Conservation (phyloP, 169 alveolate species). For the Plasmodium fragile region DNA sequence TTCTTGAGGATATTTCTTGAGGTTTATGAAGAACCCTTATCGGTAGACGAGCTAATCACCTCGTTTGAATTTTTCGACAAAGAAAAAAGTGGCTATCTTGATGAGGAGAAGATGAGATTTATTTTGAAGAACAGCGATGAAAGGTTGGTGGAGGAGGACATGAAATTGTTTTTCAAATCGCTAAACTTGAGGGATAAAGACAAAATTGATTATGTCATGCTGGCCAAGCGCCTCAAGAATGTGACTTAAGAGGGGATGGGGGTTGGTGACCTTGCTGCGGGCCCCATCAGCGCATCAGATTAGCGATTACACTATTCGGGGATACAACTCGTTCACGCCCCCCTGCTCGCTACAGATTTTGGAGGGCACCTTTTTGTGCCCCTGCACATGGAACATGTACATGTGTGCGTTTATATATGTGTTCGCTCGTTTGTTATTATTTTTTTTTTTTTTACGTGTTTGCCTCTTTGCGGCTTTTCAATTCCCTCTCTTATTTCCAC, state of each 20-base stretch:
- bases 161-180: conserved; percentile 50
- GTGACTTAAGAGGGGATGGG: neutral
- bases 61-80: conserved; percentile 72
- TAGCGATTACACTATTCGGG: neutral
- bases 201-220: conserved; percentile 57
- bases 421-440: neutral
- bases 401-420: neutral
- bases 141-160: conserved; percentile 38
- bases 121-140: conserved; percentile 57
- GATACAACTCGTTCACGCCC: neutral
- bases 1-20: conserved; percentile 58
- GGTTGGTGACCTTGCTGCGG: neutral
- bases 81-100: conserved; percentile 67
- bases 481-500: neutral
- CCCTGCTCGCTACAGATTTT: neutral
- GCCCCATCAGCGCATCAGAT: neutral
- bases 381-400: neutral
- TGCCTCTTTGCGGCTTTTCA: neutral
- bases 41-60: conserved; percentile 34
- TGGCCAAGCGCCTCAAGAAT: conserved; percentile 48
- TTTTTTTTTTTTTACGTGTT: neutral
- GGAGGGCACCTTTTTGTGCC: neutral
- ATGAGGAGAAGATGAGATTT: conserved; percentile 25
- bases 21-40: conserved; percentile 63
- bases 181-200: conserved; percentile 22